Percentiles rank a stretch among this genome's conserved stretches.
phyloP scores from a whole-genome alignment of 1,284 basidiomycete genomes.

The Sporisorium reilianum region DNA sequence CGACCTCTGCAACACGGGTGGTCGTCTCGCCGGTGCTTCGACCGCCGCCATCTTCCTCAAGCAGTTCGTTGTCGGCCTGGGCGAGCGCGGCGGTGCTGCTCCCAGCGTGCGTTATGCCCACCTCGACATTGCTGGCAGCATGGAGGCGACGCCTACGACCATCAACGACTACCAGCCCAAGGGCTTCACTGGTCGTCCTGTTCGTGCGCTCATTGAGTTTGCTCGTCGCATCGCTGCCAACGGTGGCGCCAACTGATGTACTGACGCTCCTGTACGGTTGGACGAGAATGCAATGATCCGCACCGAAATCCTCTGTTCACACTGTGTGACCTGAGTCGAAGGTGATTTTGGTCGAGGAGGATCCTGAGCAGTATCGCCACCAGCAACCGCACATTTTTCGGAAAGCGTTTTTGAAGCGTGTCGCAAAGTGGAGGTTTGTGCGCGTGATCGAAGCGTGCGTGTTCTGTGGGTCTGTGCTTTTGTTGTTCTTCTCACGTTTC shows the following conservation, averaged over 20 bases:
- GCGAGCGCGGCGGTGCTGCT: constrained; percentile 51
- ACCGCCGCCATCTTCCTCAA: constrained; percentile 91
- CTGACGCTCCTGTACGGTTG: background rate
- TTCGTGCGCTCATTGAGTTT: constrained; percentile 73
- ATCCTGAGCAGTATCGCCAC: background rate
- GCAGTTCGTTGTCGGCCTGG: constrained; percentile 73
- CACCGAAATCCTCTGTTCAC: no score
- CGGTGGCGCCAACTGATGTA: constrained; percentile 13
- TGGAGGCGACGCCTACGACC: constrained; percentile 71
- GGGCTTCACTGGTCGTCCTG: constrained; percentile 84
- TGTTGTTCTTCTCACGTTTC: background rate
- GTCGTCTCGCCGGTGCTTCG: constrained; percentile 79
- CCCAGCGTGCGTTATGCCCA: constrained; percentile 61
- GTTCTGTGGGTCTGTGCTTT: constrained; percentile 18
- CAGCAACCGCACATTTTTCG: constrained; percentile 1
- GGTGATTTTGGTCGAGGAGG: background rate
- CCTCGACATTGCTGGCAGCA: constrained; percentile 82
- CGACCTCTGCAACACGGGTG: constrained; percentile 83
- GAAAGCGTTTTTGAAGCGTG: constrained; percentile 13
- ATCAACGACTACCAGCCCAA: constrained; percentile 79
- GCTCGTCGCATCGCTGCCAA: constrained; percentile 62
- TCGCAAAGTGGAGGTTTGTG: constrained; percentile 25
- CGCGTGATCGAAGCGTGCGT: constrained; percentile 43
- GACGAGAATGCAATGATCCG: background rate
- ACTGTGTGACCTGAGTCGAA: background rate